These are phyloP conservation scores for Trametes sp. DNA, from an alignment of 1,284 basidiomycete species.

Conservation along the genomic window DNA sequence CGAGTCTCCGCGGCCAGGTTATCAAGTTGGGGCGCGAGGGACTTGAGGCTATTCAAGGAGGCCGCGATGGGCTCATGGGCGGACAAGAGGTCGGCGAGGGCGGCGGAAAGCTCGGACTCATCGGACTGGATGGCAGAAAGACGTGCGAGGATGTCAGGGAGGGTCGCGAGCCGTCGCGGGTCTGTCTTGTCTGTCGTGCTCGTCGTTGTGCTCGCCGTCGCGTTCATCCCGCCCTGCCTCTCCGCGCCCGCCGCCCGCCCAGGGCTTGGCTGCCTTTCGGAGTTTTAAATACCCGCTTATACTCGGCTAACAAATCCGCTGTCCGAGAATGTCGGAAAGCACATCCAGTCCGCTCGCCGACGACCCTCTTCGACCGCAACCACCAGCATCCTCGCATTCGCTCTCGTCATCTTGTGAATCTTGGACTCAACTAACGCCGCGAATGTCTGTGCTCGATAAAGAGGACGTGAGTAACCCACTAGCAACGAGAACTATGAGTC, in stretches of 20 bases:
- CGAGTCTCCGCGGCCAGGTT: conserved; percentile 68
- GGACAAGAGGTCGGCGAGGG: conserved; percentile 78
- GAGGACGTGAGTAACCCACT: too few species aligned
- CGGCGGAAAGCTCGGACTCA: conserved; percentile 79
- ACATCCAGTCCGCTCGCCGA: background rate
- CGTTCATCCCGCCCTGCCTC: background rate
- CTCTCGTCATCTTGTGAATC: background rate
- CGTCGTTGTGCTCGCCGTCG: background rate
- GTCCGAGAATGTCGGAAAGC: background rate
- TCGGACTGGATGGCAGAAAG: conserved; percentile 81
- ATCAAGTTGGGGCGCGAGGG: conserved; percentile 71
- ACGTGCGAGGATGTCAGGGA: conserved; percentile 74
- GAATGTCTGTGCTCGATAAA: background rate
- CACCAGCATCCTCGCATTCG: too few species aligned
- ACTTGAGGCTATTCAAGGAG: conserved; percentile 70
- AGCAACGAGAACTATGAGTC: too few species aligned
- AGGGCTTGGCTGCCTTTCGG: background rate
- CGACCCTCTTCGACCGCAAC: background rate
- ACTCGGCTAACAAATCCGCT: background rate
- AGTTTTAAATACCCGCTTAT: background rate
- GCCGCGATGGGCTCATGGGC: conserved; percentile 70
- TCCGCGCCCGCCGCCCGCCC: background rate
- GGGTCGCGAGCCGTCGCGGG: conserved; percentile 55
- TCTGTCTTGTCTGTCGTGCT: conserved; percentile 23
- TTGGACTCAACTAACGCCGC: too few species aligned